Evolutionary conservation across 345 rosid genomes (phyloP).

Genomic region (Eucalyptus marginata): DNA sequence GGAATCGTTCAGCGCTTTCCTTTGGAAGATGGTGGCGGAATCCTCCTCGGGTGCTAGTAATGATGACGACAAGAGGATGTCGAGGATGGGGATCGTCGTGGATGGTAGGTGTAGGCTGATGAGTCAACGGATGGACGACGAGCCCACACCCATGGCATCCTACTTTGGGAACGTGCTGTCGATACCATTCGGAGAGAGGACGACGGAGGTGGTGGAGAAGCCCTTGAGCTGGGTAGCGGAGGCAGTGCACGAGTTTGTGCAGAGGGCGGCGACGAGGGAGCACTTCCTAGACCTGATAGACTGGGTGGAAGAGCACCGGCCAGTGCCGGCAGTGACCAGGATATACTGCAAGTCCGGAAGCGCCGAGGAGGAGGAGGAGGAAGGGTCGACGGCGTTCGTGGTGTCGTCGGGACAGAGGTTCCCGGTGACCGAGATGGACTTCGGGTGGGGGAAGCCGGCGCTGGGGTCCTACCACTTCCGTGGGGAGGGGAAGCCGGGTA

Average conservation of each 20-base stretch:
- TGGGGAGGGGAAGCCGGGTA: conserved; percentile 42
- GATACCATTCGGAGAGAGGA: conserved; percentile 30
- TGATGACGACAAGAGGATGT: background rate
- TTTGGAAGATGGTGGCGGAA: conserved; percentile 59
- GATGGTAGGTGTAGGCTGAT: conserved; percentile 43
- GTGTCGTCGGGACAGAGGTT: conserved; percentile 67
- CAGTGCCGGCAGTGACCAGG: conserved; percentile 32
- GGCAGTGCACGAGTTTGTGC: conserved; percentile 37
- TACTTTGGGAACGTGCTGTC: conserved; percentile 67
- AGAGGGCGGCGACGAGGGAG: conserved; percentile 25
- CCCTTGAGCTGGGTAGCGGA: conserved; percentile 42
- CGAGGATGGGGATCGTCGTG: conserved; percentile 50
- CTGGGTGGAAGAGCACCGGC: conserved; percentile 63
- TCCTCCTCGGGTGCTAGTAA: background rate
- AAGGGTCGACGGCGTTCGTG: conserved; percentile 39
- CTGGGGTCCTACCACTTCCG: conserved; percentile 53
- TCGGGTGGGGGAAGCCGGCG: conserved; percentile 43
- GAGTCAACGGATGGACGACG: background rate
- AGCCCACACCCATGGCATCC: background rate
- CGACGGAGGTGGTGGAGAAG: conserved; percentile 16
- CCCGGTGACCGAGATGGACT: conserved; percentile 32
- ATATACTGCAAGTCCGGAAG: conserved; percentile 11
- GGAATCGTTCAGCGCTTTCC: conserved; percentile 48
- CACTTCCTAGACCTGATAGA: conserved; percentile 69
- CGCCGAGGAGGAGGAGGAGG: conserved; percentile 16